These are phyloP conservation scores for Paraglomus brasilianum DNA, from an alignment of 192 early-diverging fungal species.

Conservation along the genomic window DNA sequence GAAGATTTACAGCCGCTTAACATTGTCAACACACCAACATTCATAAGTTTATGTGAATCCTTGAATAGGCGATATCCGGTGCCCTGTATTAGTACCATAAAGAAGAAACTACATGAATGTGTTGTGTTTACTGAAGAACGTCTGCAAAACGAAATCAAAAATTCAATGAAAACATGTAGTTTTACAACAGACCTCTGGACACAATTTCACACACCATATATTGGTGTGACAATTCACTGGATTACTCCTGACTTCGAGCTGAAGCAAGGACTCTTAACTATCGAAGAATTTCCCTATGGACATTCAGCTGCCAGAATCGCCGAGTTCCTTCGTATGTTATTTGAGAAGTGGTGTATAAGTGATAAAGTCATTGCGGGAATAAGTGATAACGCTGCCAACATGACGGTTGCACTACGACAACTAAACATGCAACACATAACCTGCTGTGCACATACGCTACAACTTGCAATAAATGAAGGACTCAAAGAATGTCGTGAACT, in stretches of 20 bases:
- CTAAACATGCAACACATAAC: neutral
- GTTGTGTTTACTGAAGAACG: no score
- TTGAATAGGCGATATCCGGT: no score
- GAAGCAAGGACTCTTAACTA: neutral
- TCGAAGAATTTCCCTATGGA: slow-evolving; percentile 10
- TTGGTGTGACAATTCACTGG: slow-evolving; percentile 22
- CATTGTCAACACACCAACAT: no score
- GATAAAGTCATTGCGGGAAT: slow-evolving; percentile 16
- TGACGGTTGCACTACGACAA: slow-evolving; percentile 14
- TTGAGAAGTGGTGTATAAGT: neutral
- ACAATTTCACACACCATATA: slow-evolving; percentile 2
- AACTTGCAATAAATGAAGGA: slow-evolving; percentile 2
- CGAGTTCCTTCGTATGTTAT: neutral
- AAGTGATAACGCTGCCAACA: slow-evolving; percentile 9
- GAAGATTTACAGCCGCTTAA: no score
- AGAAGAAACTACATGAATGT: no score
- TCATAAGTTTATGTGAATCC: no score
- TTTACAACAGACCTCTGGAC: slow-evolving; percentile 14
- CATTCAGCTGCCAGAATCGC: slow-evolving; percentile 5
- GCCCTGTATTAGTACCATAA: no score
- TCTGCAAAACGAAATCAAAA: no score
- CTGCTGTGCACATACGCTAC: slow-evolving; percentile 16
- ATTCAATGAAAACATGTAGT: no score
- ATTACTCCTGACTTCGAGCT: slow-evolving; percentile 13
- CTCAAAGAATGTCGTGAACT: neutral